Base-by-base conservation (phyloP, 2,329 filamentous ascomycete species). In the Arthrobotrys entomopaga region DNA sequence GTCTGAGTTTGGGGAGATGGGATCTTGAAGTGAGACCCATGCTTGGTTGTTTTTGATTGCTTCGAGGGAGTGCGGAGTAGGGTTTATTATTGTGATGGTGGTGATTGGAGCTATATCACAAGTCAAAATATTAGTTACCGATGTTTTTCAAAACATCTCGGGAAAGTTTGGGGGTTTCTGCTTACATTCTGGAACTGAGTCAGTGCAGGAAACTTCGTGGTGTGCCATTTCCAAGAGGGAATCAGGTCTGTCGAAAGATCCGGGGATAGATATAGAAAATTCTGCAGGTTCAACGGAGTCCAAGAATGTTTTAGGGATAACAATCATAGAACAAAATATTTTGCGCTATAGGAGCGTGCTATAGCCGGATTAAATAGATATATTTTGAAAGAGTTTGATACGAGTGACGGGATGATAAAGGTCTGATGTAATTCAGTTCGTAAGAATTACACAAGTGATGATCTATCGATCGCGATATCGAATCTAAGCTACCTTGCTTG, bases 71-170 rank as follows among this genome's bases (percentile, higher is more conserved):
- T 69, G 40, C 2, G 65, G 65, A 7, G 56, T 69, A 13, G 65
- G 56, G 49, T 69, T 69, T 69, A 69, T 61, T 69, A 69, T 69
- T 49, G 65, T 69, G 22, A 69, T 69, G 40, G 65, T 69, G 40
- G 49, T 69, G 40, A 60, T 15, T 46, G 64, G 48, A 5, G 46
- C 34, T 59, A 20, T 34, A 24, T 15, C 8, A 48, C 29, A 13
- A 46, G 13, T 13, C 16, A 46, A 13, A 13, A 19, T 4, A 13
- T 46, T 46, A 46, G 16, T 13, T 46, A 46, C 15, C 5, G 6
- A 4, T 13, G 13, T 43, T 3, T 43, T 4, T 43, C n/a, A 16
- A 16, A 43, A 5, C 40, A 43, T 43, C 40, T 3, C 26, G 40
- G n/a, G 11, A 43, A 10, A 4, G 40, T 46, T 46, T 46, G 24